Conservation (phyloP, 1,139 yeast species). For the Saccharomyces hybrid region DNA sequence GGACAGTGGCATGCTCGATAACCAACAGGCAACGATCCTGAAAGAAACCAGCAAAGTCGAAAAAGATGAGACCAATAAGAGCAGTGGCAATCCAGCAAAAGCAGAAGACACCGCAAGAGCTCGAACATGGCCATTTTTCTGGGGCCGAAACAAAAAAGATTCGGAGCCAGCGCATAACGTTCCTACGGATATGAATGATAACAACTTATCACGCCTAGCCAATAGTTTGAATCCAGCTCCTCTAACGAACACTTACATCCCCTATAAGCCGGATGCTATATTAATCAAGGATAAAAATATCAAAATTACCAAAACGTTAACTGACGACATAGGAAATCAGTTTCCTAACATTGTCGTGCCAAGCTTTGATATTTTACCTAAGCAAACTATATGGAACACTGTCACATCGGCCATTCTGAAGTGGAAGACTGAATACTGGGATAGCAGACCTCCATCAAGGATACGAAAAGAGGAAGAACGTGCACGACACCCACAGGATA, state of each 20-base stretch:
- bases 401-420: conserved; percentile 11
- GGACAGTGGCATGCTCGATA: not conserved
- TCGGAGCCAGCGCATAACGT: not conserved
- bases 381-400: conserved; percentile 21
- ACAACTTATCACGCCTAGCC: conserved; percentile 1
- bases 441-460: not conserved
- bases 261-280: conserved; percentile 19
- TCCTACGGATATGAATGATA: conserved; percentile 1
- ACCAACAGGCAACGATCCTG: not conserved
- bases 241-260: conserved; percentile 21
- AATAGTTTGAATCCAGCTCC: conserved; percentile 7
- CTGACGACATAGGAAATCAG: conserved; percentile 12
- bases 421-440: conserved; percentile 2
- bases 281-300: conserved; percentile 9
- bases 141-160: conserved; percentile 7
- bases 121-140: conserved; percentile 29
- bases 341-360: conserved; percentile 29
- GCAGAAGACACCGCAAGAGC: conserved; percentile 4
- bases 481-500: not conserved
- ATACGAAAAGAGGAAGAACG: not conserved
- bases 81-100: not conserved
- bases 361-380: conserved; percentile 25
- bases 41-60: not conserved
- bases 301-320: conserved; percentile 10
- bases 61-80: not conserved